A percentile compares a stretch with the other conserved stretches of the same genome.
phyloP scores from a whole-genome alignment of 768 basidiomycete species.

The Lyophyllum decastes region DNA sequence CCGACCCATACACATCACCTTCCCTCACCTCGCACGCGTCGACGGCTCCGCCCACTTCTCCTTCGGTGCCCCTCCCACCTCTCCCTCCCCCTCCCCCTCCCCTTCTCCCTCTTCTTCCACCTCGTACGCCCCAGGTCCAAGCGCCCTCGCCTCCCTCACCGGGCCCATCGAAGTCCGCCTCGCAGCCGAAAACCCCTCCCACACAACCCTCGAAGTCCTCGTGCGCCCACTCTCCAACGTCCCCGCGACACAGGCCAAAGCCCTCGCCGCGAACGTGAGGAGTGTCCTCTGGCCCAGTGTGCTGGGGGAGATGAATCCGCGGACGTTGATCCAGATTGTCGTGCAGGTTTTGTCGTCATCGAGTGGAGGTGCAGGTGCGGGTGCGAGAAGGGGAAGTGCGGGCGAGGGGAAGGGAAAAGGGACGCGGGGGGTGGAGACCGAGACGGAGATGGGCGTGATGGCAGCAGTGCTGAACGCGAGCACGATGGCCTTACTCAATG shows the following conservation, averaged over 20 bases:
- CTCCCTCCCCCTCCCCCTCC: no score
- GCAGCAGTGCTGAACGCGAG: constrained; percentile 74
- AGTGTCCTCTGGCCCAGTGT: constrained; percentile 60
- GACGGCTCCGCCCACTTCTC: constrained; percentile 78
- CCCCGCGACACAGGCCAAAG: constrained; percentile 70
- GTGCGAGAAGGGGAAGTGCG: constrained; percentile 26
- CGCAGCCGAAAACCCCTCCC: constrained; percentile 67
- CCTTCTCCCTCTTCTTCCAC: no score
- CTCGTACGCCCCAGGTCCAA: constrained; percentile 17
- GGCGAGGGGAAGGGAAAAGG: no score
- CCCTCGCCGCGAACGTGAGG: constrained; percentile 53
- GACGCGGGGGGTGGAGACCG: no score
- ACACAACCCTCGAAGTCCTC: constrained; percentile 73
- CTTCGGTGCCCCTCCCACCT: constrained; percentile 45
- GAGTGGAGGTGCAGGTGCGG: constrained; percentile 2
- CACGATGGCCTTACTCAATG: constrained; percentile 66
- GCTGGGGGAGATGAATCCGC: constrained; percentile 67
- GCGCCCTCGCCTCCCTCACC: constrained; percentile 70
- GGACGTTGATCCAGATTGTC: constrained; percentile 78
- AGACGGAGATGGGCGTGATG: constrained; percentile 29
- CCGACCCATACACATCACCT: constrained; percentile 44
- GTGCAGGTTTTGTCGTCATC: constrained; percentile 54
- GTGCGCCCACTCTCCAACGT: constrained; percentile 71
- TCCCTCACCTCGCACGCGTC: constrained; percentile 65
- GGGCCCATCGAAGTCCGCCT: constrained; percentile 81